phyloP scores from a whole-genome alignment of 106 monocot species.

The Dioscorea dumetorum region DNA sequence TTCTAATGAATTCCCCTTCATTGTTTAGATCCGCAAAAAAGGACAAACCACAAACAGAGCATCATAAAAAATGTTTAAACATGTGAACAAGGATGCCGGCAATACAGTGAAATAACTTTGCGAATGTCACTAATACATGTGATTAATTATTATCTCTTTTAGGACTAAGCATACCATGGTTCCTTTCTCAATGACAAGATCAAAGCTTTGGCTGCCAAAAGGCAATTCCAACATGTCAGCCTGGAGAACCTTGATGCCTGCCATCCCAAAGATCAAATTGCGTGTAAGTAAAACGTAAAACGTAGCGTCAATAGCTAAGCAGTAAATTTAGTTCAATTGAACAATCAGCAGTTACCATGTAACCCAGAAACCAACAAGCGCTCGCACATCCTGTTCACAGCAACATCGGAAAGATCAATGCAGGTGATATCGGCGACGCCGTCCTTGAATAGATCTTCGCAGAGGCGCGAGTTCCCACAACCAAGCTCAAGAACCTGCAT shows the following conservation, averaged over 20 bases:
- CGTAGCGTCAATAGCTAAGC: no score
- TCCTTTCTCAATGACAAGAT: conserved; percentile 93
- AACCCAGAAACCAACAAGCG: conserved; percentile 46
- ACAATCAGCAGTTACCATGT: conserved; percentile 22
- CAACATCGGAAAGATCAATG: conserved; percentile 68
- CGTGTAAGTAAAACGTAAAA: no score
- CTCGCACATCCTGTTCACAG: conserved; percentile 52
- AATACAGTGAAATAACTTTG: no score
- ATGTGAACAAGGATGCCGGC: no score
- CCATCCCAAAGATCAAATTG: no score
- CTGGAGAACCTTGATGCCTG: conserved; percentile 68
- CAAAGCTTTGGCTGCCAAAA: conserved; percentile 54
- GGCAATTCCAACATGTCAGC: conserved; percentile 94
- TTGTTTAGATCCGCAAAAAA: no score
- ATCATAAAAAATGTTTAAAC: no score
- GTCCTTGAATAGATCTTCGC: conserved; percentile 53
- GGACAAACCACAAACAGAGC: no score
- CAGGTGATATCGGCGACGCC: conserved; percentile 67
- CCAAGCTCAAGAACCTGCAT: conserved; percentile 80
- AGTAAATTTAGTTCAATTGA: no score
- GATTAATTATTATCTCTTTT: no score
- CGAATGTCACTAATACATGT: no score
- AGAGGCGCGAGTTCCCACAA: conserved; percentile 80
- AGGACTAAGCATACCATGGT: conserved; percentile 56
- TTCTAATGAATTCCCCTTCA: no score